Percentiles rank a stretch among this genome's conserved stretches.
phyloP scores from a whole-genome alignment of 345 rosid genomes.

The Acer negundo region DNA sequence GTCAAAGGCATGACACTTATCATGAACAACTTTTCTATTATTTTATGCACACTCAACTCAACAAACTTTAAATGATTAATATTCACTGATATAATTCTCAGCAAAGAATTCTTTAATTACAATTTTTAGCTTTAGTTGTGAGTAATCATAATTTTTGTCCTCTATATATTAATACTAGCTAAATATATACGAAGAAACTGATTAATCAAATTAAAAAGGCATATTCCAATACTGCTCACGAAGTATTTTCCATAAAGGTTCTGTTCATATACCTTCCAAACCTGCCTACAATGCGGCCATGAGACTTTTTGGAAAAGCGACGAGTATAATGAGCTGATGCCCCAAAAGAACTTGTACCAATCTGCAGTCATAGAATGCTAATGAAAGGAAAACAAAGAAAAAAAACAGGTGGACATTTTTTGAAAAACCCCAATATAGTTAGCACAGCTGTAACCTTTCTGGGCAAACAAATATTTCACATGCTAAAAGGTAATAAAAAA shows the following conservation, averaged over 20 bases:
- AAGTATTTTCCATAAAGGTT: slow-evolving; percentile 14
- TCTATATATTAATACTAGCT: background rate
- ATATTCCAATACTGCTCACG: background rate
- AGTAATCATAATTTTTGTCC: background rate
- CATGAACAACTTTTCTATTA: background rate
- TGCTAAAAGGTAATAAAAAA: slow-evolving; percentile 2
- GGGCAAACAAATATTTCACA: background rate
- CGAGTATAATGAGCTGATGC: slow-evolving; percentile 76
- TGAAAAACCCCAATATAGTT: background rate
- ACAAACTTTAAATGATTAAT: background rate
- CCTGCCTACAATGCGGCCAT: slow-evolving; percentile 78
- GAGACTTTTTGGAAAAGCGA: slow-evolving; percentile 77
- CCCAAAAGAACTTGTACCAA: slow-evolving; percentile 74
- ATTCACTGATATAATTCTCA: background rate
- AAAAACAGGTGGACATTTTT: background rate
- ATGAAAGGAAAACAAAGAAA: background rate
- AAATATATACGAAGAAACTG: background rate
- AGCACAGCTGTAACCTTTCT: background rate
- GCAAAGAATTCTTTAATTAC: background rate
- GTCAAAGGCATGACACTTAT: background rate
- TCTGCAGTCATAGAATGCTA: slow-evolving; percentile 39
- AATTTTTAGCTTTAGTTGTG: background rate
- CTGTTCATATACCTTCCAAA: slow-evolving; percentile 62
- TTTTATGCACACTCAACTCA: background rate
- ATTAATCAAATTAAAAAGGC: background rate